Conservation (phyloP, 2,329 filamentous ascomycete genomes). For the Coniella lustricola region DNA sequence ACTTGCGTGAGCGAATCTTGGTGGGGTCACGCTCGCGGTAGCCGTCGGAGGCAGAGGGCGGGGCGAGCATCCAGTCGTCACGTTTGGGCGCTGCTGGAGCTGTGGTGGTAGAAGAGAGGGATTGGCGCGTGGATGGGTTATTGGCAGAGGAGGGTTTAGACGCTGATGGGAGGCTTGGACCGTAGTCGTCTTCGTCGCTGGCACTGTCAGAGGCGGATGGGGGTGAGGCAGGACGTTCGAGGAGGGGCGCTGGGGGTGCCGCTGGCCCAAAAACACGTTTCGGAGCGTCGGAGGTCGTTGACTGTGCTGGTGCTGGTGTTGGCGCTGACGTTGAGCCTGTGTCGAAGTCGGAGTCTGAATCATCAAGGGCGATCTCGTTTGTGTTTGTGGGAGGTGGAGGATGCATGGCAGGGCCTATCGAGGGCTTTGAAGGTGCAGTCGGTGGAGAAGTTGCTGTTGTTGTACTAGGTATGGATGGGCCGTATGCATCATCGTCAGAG, state of each 20-base stretch:
- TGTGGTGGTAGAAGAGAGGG: conserved; percentile 26
- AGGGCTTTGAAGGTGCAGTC: background rate
- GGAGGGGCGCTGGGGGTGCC: conserved; percentile 35
- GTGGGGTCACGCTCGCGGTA: conserved; percentile 69
- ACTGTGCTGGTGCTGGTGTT: conserved; percentile 15
- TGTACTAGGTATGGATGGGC: conserved; percentile 28
- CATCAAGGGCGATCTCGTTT: conserved; percentile 31
- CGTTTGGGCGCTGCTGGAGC: conserved; percentile 49
- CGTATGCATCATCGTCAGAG: conserved; percentile 34
- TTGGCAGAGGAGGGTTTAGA: conserved; percentile 23
- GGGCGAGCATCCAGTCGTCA: conserved; percentile 79
- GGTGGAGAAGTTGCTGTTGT: conserved; percentile 9
- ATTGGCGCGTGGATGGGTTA: conserved; percentile 28
- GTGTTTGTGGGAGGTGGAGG: conserved; percentile 21
- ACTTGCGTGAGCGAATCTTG: conserved; percentile 73
- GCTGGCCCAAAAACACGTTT: conserved; percentile 34
- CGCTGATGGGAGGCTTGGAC: conserved; percentile 49
- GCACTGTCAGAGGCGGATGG: conserved; percentile 22
- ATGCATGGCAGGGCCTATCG: conserved; percentile 8
- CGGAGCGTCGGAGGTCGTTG: conserved; percentile 4
- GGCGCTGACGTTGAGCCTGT: conserved; percentile 22
- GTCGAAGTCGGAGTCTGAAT: conserved; percentile 28
- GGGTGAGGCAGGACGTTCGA: conserved; percentile 31
- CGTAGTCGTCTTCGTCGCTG: conserved; percentile 48
- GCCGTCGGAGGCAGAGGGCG: conserved; percentile 49